phyloP scores from a whole-genome alignment of 2,329 filamentous ascomycete species.

The Aspergillus arachidicola region DNA sequence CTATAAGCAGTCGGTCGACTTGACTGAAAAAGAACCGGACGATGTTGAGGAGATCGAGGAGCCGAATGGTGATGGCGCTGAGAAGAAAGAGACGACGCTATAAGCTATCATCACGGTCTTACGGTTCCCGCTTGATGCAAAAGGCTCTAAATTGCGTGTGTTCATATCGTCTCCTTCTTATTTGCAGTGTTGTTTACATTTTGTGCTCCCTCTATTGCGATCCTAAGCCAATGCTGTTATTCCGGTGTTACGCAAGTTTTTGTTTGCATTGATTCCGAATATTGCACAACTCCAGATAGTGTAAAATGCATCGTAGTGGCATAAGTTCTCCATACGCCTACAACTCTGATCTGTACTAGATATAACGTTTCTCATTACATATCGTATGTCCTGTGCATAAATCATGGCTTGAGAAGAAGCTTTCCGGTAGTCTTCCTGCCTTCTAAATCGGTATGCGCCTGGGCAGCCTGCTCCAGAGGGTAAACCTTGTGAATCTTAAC shows the following conservation, averaged over 20 bases:
- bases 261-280: background rate
- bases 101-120: background rate
- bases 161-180: background rate
- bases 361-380: conserved; percentile 1
- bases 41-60: conserved; percentile 15
- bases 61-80: conserved; percentile 12
- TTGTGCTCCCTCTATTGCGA: background rate
- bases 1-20: conserved; percentile 61
- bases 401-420: conserved; percentile 68
- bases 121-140: background rate
- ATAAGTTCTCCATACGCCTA: background rate
- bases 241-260: too few relatives aligned
- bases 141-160: background rate
- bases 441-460: conserved; percentile 78
- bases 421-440: conserved; percentile 83
- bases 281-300: background rate
- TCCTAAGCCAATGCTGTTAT: background rate
- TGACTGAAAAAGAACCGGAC: conserved; percentile 11
- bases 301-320: background rate
- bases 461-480: conserved; percentile 69
- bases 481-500: conserved; percentile 77
- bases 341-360: background rate
- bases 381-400: background rate
- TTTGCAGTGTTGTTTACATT: background rate
- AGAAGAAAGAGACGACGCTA: background rate